These are phyloP conservation scores for Melampsora americana DNA, from an alignment of 1,284 basidiomycete genomes.

Conservation along the genomic window DNA sequence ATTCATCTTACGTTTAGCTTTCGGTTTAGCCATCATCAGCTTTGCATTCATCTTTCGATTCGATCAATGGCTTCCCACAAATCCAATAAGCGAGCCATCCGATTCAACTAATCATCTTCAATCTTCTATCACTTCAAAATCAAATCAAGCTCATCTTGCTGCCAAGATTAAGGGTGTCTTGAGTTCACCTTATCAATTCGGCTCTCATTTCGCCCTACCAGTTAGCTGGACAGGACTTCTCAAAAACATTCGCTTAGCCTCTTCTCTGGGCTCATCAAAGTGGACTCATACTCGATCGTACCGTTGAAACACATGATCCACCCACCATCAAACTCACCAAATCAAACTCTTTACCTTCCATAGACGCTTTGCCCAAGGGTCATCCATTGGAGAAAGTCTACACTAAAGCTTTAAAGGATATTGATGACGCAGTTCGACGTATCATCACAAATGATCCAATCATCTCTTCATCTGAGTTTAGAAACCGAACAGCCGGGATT, in stretches of 20 bases:
- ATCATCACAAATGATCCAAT: slow-evolving; percentile 23
- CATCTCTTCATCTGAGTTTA: slow-evolving; percentile 23
- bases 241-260: neutral
- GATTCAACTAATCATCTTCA: neutral
- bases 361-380: neutral
- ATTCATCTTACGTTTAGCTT: neutral
- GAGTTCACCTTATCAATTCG: neutral
- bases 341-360: slow-evolving; percentile 15
- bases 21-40: slow-evolving; percentile 4
- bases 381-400: slow-evolving; percentile 15
- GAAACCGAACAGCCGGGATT: slow-evolving; percentile 45
- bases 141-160: neutral
- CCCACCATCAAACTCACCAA: slow-evolving; percentile 27
- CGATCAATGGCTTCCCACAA: slow-evolving; percentile 8
- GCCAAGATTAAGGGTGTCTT: neutral
- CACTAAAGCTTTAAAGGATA: slow-evolving; percentile 29
- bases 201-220: neutral
- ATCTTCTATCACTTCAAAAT: neutral
- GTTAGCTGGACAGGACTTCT: neutral
- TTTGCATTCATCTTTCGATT: neutral
- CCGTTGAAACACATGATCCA: neutral
- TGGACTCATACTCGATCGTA: neutral
- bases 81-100: neutral
- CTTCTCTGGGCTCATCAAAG: neutral
- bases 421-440: slow-evolving; percentile 5